Evolutionary conservation across 2,329 filamentous ascomycete genomes (phyloP), one percentile per base, ranked within the genome.

Genomic region (Cladorrhinum sp.): DNA sequence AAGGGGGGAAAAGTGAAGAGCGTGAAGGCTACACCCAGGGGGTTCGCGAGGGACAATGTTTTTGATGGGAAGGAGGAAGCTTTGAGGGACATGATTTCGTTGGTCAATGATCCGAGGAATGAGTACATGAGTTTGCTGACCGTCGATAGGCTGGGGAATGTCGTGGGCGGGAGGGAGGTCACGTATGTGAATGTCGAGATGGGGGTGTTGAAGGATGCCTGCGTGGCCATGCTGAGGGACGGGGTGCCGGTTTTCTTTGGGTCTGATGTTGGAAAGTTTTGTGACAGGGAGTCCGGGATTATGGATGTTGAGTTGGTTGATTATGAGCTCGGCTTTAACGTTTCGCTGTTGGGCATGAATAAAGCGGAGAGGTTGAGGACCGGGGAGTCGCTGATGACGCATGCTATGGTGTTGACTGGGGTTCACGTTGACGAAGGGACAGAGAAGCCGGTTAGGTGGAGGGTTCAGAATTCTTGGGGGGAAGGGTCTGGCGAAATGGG

Each of bases 391-490:
- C 82, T 85, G 55, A 96, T 96, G 92, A 96, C 92, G 1, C 92
- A 96, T 70, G 92, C 92, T 3, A 96, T 96, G 92, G 91, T 96
- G 0, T 75, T 96, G 64, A 96, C 91, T 2, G 92, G 86, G 0
- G 92, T 96, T 51, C 92, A 96, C 71, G 73, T 96, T 2, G 87
- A 90, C 62, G 78, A 82, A 26, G 76, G 84, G 62, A 75, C 73
- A 1, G 86, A 85, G 1, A 83, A 85, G 73, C 81, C 86, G 1
- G 83, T 92, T 1, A 79, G 92, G 50, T 96, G 92, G 92, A 80
- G 91, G 58, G 91, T 96, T 6, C 89, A 96, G 81, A 96, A 96
- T 72, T 89, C 85, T 59, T 96, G 92, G 92, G 90, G 89, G 12
- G 80, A 85, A 46, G 76, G 71, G 0, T 82, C 82, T 0, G 92